These are phyloP conservation scores for Metschnikowia similis DNA, from an alignment of 805 yeast species.

Conservation along the genomic window DNA sequence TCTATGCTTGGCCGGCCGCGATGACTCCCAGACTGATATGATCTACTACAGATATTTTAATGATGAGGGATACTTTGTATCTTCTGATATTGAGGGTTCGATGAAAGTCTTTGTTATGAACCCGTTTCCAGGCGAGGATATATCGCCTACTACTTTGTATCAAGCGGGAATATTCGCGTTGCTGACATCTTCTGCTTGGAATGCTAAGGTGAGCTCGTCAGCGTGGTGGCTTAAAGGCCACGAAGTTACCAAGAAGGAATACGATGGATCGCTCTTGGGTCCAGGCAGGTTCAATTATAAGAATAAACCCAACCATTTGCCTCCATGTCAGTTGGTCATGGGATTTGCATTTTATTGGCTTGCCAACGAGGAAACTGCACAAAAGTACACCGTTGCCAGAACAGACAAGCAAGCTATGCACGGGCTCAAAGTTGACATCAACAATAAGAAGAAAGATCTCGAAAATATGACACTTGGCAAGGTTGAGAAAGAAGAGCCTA, in stretches of 20 bases:
- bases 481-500: slow-evolving; percentile 7
- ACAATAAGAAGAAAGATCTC: slow-evolving; percentile 35
- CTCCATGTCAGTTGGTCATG: slow-evolving; percentile 83
- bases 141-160: slow-evolving; percentile 81
- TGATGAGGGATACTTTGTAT: slow-evolving; percentile 66
- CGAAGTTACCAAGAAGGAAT: slow-evolving; percentile 67
- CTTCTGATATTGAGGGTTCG: slow-evolving; percentile 70
- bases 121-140: slow-evolving; percentile 61
- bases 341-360: slow-evolving; percentile 83
- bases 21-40: slow-evolving; percentile 72
- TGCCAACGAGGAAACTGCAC: slow-evolving; percentile 52
- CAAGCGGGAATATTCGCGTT: slow-evolving; percentile 90
- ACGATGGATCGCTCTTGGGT: slow-evolving; percentile 52
- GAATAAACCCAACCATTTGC: slow-evolving; percentile 55
- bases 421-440: slow-evolving; percentile 33
- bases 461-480: slow-evolving; percentile 19
- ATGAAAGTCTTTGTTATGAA: slow-evolving; percentile 77
- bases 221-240: slow-evolving; percentile 80
- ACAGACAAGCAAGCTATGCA: slow-evolving; percentile 31
- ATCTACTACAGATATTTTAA: slow-evolving; percentile 74
- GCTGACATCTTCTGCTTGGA: slow-evolving; percentile 87
- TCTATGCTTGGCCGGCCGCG: slow-evolving; percentile 82
- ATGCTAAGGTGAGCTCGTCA: slow-evolving; percentile 70
- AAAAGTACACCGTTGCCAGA: slow-evolving; percentile 25
- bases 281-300: slow-evolving; percentile 58